These are phyloP conservation scores for Ogataea haglerorum DNA, from an alignment of 805 yeast genomes.

Conservation along the genomic window DNA sequence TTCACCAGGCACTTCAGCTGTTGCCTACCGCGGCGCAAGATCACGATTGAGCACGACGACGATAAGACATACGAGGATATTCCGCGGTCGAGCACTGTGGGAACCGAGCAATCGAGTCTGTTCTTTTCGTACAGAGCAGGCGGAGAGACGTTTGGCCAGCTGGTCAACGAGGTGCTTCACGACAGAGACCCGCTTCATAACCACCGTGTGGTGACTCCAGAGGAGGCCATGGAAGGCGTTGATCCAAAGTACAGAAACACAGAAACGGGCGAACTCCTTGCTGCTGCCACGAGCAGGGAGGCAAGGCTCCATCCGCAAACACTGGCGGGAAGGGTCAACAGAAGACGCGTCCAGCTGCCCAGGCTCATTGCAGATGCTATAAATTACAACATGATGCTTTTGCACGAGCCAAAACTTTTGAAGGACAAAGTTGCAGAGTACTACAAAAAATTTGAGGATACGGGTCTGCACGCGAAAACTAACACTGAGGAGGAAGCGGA, in stretches of 20 bases:
- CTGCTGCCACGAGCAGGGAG: slow-evolving; percentile 44
- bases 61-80: slow-evolving; percentile 15
- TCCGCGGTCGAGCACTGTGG: slow-evolving; percentile 20
- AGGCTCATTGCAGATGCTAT: slow-evolving; percentile 53
- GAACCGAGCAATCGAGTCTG: slow-evolving; percentile 24
- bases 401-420: slow-evolving; percentile 60
- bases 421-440: slow-evolving; percentile 50
- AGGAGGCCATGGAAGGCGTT: slow-evolving; percentile 33
- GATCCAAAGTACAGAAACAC: slow-evolving; percentile 33
- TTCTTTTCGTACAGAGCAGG: slow-evolving; percentile 36
- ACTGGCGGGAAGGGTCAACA: slow-evolving; percentile 49
- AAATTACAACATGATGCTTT: slow-evolving; percentile 56
- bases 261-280: slow-evolving; percentile 29
- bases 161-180: slow-evolving; percentile 37
- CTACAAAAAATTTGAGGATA: slow-evolving; percentile 41
- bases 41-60: slow-evolving; percentile 27
- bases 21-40: slow-evolving; percentile 3
- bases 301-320: slow-evolving; percentile 61
- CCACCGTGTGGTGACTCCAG: slow-evolving; percentile 36
- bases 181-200: slow-evolving; percentile 33
- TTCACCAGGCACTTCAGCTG: slow-evolving; percentile 1
- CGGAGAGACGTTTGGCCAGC: slow-evolving; percentile 42
- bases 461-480: slow-evolving; percentile 46
- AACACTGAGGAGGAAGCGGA: slow-evolving; percentile 57
- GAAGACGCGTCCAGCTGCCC: slow-evolving; percentile 55